phyloP scores from a whole-genome alignment of 2,329 filamentous ascomycete genomes.

The Penicillium sp. region DNA sequence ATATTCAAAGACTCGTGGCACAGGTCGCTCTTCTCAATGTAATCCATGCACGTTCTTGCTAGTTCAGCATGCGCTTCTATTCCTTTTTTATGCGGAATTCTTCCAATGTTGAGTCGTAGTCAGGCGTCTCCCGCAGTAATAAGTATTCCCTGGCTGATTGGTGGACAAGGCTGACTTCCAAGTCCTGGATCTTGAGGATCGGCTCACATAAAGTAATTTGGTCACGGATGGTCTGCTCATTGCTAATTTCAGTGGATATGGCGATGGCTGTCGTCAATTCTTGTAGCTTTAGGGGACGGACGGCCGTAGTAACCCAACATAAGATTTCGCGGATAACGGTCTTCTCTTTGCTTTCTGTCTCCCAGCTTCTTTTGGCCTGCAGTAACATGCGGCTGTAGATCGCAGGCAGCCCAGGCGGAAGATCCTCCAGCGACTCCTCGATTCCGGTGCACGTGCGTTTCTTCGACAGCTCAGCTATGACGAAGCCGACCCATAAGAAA shows the following conservation, averaged over 20 bases:
- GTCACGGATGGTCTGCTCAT: background rate
- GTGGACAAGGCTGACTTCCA: background rate
- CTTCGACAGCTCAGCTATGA: background rate
- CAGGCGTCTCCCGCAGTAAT: background rate
- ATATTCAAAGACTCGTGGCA: background rate
- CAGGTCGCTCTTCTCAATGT: background rate
- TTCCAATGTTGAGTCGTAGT: background rate
- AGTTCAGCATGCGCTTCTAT: background rate
- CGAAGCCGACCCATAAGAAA: constrained; percentile 1
- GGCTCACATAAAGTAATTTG: background rate
- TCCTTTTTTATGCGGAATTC: background rate
- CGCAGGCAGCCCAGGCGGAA: background rate
- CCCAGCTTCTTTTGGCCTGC: background rate
- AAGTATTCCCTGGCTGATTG: background rate
- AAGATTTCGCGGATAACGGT: background rate
- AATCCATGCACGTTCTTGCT: background rate
- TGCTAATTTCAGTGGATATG: background rate
- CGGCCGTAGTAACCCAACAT: background rate
- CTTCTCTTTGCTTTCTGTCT: background rate
- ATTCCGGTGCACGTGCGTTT: background rate
- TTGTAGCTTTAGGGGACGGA: background rate
- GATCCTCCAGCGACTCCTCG: background rate
- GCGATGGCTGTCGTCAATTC: background rate
- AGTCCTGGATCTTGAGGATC: background rate
- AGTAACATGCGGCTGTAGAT: background rate